These are phyloP conservation scores for Oryza coarctata DNA, from an alignment of 176 grass and related monocot genomes.

Conservation along the genomic window DNA sequence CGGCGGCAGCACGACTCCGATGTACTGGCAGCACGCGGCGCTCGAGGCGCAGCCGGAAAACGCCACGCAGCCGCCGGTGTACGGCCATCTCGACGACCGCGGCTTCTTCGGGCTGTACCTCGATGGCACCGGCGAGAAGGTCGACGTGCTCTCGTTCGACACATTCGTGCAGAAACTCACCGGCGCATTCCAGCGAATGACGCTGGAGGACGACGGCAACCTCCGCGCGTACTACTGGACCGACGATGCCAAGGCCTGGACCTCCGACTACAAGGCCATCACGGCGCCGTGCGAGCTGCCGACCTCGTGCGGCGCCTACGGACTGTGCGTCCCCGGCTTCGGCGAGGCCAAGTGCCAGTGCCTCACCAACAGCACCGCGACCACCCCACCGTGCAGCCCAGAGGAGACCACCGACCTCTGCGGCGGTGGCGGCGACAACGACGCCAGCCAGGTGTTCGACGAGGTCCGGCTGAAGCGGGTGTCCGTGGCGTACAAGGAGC, in stretches of 20 bases:
- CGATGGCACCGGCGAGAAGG: constrained; percentile 9
- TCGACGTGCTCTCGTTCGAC: constrained; percentile 63
- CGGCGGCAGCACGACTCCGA: constrained; percentile 14
- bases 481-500: constrained; percentile 58
- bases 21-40: constrained; percentile 59
- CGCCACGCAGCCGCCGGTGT: constrained; percentile 41
- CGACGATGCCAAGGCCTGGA: constrained; percentile 25
- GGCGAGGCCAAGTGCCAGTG: constrained; percentile 47
- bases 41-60: constrained; percentile 20
- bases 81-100: constrained; percentile 44
- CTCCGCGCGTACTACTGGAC: constrained; percentile 71
- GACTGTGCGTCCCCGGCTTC: constrained; percentile 50
- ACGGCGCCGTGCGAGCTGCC: constrained; percentile 48
- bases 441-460: constrained; percentile 28
- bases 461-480: constrained; percentile 48
- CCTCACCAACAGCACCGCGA: constrained; percentile 29
- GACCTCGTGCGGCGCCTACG: constrained; percentile 54
- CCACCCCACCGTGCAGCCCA: constrained; percentile 26
- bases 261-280: constrained; percentile 49
- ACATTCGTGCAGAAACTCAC: constrained; percentile 45
- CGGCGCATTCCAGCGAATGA: constrained; percentile 53
- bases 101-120: constrained; percentile 74
- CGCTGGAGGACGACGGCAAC: constrained; percentile 67
- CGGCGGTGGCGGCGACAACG: not conserved
- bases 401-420: constrained; percentile 49